Base-by-base conservation (phyloP, 116 monocot species). In the Dioscorea cayenensis region DNA sequence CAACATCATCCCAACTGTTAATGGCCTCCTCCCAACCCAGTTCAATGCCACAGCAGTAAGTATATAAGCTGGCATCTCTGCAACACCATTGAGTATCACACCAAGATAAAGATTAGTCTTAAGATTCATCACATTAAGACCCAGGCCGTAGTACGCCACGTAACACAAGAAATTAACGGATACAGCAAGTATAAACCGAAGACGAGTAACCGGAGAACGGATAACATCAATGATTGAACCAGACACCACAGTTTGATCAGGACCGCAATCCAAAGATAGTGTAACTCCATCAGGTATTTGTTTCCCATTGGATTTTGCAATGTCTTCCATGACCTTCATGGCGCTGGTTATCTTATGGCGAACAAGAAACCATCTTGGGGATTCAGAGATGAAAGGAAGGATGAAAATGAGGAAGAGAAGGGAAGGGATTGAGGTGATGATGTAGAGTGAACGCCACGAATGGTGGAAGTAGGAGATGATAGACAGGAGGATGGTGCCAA, bases 301-400 rank as follows among this genome's bases (percentile, higher is more conserved):
- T 48, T 38, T 73, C 9, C 82, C 70, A 51, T 95, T 95, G 64
- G 9, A 38, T 8, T 28, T 9, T 0, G 95, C 86, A 20, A 95
- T 85, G 3, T 38, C 29, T 1, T 60, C 75, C 80, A 95, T 79
- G 73, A 89, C 78, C 5, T 62, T 51, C 81, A 87, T 76, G 17
- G 95, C 92, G 9, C 81, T 73, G 10, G 52, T 23, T 60, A 48
- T 28, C 36, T 65, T 74, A 21, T 85, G 51, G 63, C 83, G 86
- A 23, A 95, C 85, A 49, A 89, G 92, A 70, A 78, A 79, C 95
- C 95, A 95, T 11, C 95, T 75, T 0, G 95, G 95, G 22, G 95
- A 95, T 66, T 95, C 92, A 6, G 80, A 72, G 72, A 87, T 49
- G 83, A 80, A 92, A 19, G 89, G 86, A 20, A 88, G 29, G 74